A percentile compares a stretch with the other conserved stretches of the same genome.
phyloP scores from a whole-genome alignment of 1,284 basidiomycete genomes.

The Malassezia caprae region DNA sequence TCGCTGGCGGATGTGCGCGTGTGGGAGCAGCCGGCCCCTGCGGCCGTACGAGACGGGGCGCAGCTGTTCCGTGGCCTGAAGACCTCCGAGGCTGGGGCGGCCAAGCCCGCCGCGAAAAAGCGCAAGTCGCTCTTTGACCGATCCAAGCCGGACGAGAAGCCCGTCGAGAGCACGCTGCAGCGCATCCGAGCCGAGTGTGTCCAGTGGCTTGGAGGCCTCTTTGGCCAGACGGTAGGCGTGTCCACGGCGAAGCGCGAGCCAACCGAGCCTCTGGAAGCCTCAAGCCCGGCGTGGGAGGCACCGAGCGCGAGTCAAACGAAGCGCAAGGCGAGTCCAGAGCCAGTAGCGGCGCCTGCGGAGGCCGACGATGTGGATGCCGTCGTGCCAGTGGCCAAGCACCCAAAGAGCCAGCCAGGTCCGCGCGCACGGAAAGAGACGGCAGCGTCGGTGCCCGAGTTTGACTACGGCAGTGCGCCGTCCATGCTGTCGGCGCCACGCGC shows the following conservation, averaged over 20 bases:
- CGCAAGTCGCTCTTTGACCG: slow-evolving; percentile 13
- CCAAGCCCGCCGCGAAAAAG: neutral
- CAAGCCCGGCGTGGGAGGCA: neutral
- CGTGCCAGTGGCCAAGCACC: slow-evolving; percentile 9
- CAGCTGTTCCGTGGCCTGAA: slow-evolving; percentile 3
- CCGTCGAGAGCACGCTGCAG: neutral
- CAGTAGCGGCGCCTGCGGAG: neutral
- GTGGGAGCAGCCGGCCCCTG: neutral
- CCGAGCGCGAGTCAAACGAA: neutral
- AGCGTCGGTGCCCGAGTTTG: slow-evolving; percentile 7
- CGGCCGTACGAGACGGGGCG: neutral
- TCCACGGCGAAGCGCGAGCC: neutral
- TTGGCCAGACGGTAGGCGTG: neutral
- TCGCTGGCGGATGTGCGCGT: neutral
- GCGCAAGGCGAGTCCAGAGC: neutral
- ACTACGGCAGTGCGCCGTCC: slow-evolving; percentile 1
- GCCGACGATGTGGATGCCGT: neutral
- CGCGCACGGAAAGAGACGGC: neutral
- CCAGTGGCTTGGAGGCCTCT: neutral
- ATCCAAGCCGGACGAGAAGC: neutral
- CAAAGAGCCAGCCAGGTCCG: slow-evolving; percentile 1
- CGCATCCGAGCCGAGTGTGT: slow-evolving; percentile 11
- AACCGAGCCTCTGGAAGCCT: neutral
- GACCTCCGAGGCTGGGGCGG: neutral
- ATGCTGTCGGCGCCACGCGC: slow-evolving; percentile 5